Conservation (phyloP, 139 green algal genomes). For the Diplosphaera chodatii region DNA sequence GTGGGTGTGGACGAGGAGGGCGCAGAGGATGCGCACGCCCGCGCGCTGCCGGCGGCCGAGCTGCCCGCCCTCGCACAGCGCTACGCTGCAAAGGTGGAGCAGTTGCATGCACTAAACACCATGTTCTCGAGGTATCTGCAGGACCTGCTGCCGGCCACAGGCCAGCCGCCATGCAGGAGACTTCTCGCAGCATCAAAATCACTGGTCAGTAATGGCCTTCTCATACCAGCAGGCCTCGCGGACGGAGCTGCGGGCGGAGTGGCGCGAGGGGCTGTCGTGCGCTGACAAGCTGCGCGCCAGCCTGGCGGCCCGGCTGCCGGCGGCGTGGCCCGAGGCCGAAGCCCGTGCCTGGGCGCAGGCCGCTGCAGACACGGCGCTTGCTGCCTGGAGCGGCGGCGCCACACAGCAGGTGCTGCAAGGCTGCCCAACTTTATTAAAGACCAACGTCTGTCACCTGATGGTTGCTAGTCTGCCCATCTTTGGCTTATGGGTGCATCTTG, state of each 20-base stretch:
- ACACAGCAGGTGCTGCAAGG: too few relatives aligned
- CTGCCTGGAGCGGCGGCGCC: background rate
- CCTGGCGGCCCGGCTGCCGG: conserved; percentile 7
- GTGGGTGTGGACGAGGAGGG: background rate
- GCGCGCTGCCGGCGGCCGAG: background rate
- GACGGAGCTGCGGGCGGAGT: conserved; percentile 20
- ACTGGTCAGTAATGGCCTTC: background rate
- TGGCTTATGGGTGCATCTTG: too few relatives aligned
- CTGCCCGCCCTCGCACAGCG: conserved; percentile 29
- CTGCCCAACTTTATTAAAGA: too few relatives aligned
- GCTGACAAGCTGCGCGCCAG: conserved; percentile 30
- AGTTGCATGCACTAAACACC: background rate
- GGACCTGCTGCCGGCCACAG: too few relatives aligned
- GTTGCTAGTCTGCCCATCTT: too few relatives aligned
- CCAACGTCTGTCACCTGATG: too few relatives aligned
- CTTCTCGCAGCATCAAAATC: background rate
- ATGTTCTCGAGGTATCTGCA: too few relatives aligned
- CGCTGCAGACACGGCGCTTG: background rate
- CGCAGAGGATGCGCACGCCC: background rate
- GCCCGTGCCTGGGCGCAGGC: background rate
- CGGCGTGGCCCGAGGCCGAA: background rate
- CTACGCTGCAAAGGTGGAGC: conserved; percentile 19
- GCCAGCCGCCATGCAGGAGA: too few relatives aligned
- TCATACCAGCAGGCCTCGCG: background rate
- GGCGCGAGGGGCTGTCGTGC: conserved; percentile 20